Evolutionary conservation across 116 monocot species (phyloP), one percentile per base, ranked within the genome.

Genomic region (Cymodocea nodosa): DNA sequence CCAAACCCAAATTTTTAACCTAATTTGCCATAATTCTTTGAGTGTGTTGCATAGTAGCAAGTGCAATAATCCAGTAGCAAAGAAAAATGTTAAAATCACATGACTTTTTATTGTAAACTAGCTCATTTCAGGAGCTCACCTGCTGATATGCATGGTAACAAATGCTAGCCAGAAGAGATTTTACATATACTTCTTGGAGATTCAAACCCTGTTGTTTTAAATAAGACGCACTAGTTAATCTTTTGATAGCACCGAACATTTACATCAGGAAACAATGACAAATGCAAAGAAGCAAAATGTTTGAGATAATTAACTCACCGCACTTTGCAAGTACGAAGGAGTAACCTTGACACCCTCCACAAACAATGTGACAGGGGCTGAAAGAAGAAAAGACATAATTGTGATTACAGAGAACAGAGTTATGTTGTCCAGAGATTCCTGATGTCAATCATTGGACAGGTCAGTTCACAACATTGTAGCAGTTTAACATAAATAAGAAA

Each of bases 401-500:
- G 97, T 97, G 64, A 97, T 97, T 35, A 86, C 75, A 15, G 97
- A 91, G 81, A 91, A 97, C 51, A 91, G 85, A 65, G 83, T 90
- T 59, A 97, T 88, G 70, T 97, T 97, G 73, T 97, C 90, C 85
- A 97, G 40, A 67, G 91, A 85, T 77, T 88, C 91, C 97, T 97
- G 90, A 23, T 54, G 17, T 1, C 20, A 54, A 17, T 17, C 3
- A 18, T 54, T 17, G 16, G 11, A 54, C 19, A 54, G 20, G 54
- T 54, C 22, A 20, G 59, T 6, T 10, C 13, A 24, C 6, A 24
- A 59, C 25, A 59, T 59, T 9, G 1, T 6, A 59, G 22, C 11
- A 59, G 22, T 19, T 19, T 59, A 59, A 24, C 6, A 59, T 23
- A 44, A 44, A 44, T 44, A 44, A 10, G 8, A 44, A 7, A 10